phyloP scores from a whole-genome alignment of 768 basidiomycete genomes.

The Psilocybe azurescens region DNA sequence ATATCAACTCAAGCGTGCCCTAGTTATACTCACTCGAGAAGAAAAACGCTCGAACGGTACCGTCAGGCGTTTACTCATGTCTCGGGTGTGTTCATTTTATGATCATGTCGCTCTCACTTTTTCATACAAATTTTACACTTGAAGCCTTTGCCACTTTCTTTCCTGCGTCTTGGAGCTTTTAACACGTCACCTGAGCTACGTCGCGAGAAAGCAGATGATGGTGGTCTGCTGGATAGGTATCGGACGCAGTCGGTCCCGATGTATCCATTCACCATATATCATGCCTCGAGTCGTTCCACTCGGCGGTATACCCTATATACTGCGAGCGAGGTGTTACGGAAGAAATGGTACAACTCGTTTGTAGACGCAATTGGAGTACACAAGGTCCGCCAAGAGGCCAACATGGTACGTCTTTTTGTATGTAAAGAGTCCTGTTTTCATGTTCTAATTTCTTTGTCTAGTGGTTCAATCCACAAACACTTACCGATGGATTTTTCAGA shows the following conservation, averaged over 20 bases:
- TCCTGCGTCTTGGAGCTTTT: constrained; percentile 75
- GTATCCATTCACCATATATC: constrained; percentile 82
- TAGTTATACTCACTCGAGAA: constrained; percentile 71
- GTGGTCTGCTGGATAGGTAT: constrained; percentile 58
- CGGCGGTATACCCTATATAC: constrained; percentile 80
- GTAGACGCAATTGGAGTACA: constrained; percentile 68
- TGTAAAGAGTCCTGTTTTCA: neutral
- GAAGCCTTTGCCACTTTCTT: constrained; percentile 82
- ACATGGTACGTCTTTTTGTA: constrained; percentile 57
- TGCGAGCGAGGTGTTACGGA: constrained; percentile 56
- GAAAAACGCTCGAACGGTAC: constrained; percentile 56
- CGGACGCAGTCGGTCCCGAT: constrained; percentile 57
- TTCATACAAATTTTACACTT: constrained; percentile 1
- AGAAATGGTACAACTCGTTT: constrained; percentile 67
- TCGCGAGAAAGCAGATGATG: constrained; percentile 65
- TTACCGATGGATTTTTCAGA: constrained; percentile 71
- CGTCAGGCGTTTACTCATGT: constrained; percentile 59
- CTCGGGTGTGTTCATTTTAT: constrained; percentile 55
- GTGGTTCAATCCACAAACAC: constrained; percentile 68
- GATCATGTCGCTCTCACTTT: neutral
- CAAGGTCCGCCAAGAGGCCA: constrained; percentile 68
- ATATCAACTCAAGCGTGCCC: neutral
- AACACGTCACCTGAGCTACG: constrained; percentile 61
- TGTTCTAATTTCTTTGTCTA: constrained; percentile 30
- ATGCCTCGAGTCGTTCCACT: constrained; percentile 57